Conservation (phyloP, 176 grass and related monocot genomes). For the Themeda triandra region DNA sequence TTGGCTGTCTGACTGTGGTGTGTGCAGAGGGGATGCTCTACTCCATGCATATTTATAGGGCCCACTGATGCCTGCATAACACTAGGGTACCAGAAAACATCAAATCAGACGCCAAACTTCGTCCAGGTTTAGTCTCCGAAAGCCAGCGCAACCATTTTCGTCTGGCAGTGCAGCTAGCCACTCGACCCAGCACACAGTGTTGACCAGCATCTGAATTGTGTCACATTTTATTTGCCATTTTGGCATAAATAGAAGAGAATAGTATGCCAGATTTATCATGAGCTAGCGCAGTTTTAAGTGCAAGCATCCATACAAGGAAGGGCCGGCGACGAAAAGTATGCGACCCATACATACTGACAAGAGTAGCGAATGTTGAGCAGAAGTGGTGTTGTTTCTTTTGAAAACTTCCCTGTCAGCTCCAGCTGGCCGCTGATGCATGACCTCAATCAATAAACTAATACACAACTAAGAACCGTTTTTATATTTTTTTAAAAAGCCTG, state of each 20-base stretch:
- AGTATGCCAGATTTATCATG: neutral
- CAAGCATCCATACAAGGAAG: neutral
- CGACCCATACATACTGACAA: neutral
- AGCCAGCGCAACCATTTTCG: neutral
- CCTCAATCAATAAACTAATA: neutral
- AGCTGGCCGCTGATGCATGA: neutral
- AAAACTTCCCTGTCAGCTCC: neutral
- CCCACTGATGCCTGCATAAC: neutral
- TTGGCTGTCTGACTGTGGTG: neutral
- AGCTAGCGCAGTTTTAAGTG: neutral
- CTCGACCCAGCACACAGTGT: neutral
- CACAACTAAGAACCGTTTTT: no score
- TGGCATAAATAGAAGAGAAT: neutral
- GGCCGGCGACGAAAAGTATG: neutral
- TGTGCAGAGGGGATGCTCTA: neutral
- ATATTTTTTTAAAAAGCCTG: no score
- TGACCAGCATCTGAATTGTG: neutral
- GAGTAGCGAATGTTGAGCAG: neutral
- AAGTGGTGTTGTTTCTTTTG: neutral
- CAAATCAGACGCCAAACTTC: neutral
- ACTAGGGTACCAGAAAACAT: neutral
- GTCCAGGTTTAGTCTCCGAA: constrained; percentile 9
- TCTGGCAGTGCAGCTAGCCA: neutral
- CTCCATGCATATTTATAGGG: neutral
- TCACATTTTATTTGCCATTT: no score